These are phyloP conservation scores for Pichia cabralensis DNA, from an alignment of 805 yeast species.

Conservation along the genomic window DNA sequence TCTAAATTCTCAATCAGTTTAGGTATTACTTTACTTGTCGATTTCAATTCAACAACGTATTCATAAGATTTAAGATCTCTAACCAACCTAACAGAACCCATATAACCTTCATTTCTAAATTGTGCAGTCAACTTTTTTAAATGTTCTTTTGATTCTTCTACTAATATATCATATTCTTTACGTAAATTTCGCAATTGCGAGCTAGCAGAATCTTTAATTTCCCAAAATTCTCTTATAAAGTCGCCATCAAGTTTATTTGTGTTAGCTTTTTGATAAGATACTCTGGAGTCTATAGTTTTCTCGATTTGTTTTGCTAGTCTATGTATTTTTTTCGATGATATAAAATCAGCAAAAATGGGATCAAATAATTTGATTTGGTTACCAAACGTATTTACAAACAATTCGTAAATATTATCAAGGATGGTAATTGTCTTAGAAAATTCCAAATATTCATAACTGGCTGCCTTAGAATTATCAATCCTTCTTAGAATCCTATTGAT, in stretches of 20 bases:
- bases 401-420: conserved; percentile 22
- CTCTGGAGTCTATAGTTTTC: conserved; percentile 16
- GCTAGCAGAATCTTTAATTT: conserved; percentile 17
- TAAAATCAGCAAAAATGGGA: conserved; percentile 16
- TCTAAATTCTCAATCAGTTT: conserved; percentile 9
- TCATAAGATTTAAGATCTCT: conserved; percentile 21
- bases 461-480: conserved; percentile 32
- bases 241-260: conserved; percentile 17
- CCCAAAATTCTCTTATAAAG: conserved; percentile 19
- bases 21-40: conserved; percentile 18
- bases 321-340: conserved; percentile 8
- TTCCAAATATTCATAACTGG: conserved; percentile 21
- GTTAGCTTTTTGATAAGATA: conserved; percentile 11
- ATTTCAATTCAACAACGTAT: conserved; percentile 19
- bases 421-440: conserved; percentile 20
- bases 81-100: conserved; percentile 16
- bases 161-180: conserved; percentile 12
- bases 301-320: conserved; percentile 23
- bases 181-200: conserved; percentile 12
- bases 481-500: conserved; percentile 51
- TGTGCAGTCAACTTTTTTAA: conserved; percentile 7
- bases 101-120: conserved; percentile 16
- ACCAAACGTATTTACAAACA: conserved; percentile 9
- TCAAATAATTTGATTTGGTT: conserved; percentile 5
- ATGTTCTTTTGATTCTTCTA: conserved; percentile 7